Evolutionary conservation across 78 protist species (phyloP), one percentile per base, ranked within the genome.

Genomic region (Capsaspora owczarzaki): DNA sequence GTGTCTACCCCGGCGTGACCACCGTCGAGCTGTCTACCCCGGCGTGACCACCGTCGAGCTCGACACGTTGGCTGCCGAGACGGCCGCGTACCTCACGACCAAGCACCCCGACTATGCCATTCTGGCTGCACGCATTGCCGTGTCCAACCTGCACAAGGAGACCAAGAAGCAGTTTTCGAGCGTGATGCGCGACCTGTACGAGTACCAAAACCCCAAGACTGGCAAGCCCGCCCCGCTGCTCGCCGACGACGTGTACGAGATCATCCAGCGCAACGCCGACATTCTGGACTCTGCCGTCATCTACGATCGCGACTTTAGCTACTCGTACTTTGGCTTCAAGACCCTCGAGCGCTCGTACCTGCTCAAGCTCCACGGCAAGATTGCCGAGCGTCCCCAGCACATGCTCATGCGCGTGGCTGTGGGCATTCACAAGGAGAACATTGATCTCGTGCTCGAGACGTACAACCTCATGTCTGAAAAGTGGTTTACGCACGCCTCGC

Each of bases 311-410:
- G 98, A 95, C 85, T 94, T 88, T 76, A 76, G 81, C 66, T 97
- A 90, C 85, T 95, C 93, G 78, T 97, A 81, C 86, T 97, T 97
- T 80, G 99, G 99, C 2, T 94, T 93, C 91, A 88, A 89, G 74
- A 94, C 98, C 41, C 89, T 96, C 53, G 93, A 91, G 82, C 74
- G 93, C 23, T 82, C 93, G 16, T 96, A 96, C 82, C 90, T 94
- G 14, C 82, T 92, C 40, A 38, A 78, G 37, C 41, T 92, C 80
- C 74, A 87, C 69, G 87, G 79, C 33, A 29, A 53, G 61, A 77
- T 93, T 33, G 95, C 84, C 25, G 99, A 97, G 86, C 86, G 99
- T 25, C 99, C 99, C 53, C 99, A 97, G 82, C 97, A 97, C 88
- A 85, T 96, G 97, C 80, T 95, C 41, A 92, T 97, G 98, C 92